Conservation (phyloP, 768 basidiomycete species). For the Glaciozyma antarctica region DNA sequence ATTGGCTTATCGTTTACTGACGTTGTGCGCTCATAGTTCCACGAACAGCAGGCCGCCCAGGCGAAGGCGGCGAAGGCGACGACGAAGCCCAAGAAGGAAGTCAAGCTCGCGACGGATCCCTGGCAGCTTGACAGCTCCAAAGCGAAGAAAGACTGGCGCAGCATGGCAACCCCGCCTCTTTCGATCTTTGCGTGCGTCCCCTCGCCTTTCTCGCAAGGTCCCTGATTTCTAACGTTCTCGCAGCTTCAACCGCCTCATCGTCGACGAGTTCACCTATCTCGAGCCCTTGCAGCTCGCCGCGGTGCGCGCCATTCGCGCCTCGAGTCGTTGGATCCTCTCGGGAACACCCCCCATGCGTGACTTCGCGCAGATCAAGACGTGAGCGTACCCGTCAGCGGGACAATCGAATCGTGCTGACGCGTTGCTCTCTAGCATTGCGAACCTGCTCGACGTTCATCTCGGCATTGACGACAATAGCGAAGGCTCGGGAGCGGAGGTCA, state of each 20-base stretch:
- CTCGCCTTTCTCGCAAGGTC: not conserved
- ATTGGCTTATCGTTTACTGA: too few relatives aligned
- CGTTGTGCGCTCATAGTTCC: too few relatives aligned
- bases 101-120: conserved; percentile 53
- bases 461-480: conserved; percentile 84
- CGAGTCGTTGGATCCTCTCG: conserved; percentile 88
- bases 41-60: not conserved
- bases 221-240: not conserved
- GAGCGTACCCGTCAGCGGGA: conserved; percentile 45
- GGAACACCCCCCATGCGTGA: conserved; percentile 89
- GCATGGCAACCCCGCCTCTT: conserved; percentile 71
- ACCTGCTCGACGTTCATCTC: conserved; percentile 70
- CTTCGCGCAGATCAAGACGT: conserved; percentile 77
- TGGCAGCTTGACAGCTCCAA: conserved; percentile 35
- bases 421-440: conserved; percentile 18
- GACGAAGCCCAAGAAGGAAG: conserved; percentile 34
- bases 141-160: conserved; percentile 63
- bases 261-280: conserved; percentile 92
- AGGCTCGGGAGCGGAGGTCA: conserved; percentile 44
- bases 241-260: conserved; percentile 71
- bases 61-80: conserved; percentile 2
- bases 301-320: conserved; percentile 64
- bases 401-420: not conserved
- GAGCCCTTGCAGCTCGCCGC: conserved; percentile 68
- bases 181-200: conserved; percentile 62